Base-by-base conservation (phyloP, 257 asterid genomes). In the Vinca minor region DNA sequence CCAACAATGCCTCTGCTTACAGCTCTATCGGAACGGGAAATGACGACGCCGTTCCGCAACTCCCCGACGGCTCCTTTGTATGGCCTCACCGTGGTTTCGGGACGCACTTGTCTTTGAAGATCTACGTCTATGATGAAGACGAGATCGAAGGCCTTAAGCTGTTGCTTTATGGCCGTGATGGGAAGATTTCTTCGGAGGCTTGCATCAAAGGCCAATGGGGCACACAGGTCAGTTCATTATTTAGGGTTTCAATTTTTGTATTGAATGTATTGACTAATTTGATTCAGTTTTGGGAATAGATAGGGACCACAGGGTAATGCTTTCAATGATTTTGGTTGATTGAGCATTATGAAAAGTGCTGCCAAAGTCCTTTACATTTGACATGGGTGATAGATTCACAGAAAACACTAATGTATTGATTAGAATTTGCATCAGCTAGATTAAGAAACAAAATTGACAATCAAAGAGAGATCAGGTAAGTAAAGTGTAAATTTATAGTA, bases 131-230 rank as follows among this genome's bases (percentile, higher is more conserved):
- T 25, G 96, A 89, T 17, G 91, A 84, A 71, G 73, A 76, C 52
- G 98, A 92, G 68, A 85, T 92, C 59, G 87, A 89, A 12, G 95
- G 89, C 8, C 75, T 92, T 66, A 82, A 85, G 66, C 80, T 75
- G 68, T 80, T 92, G 70, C 32, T 89, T 69, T 77, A 75, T 64
- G 98, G 98, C 63, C 89, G 95, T 17, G 91, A 87, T 7, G 94
- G 86, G 53, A 87, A 82, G 69, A 85, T 87, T 69, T 72, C 86
- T 11, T 69, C 89, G 46, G 90, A 82, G 42, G 81, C 87, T 63
- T 92, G 98, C 63, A 57, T 85, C 20, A 92, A 92, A 74, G 98
- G 96, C 32, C 98, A 92, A 73, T 92, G 97, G 98, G 97, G 95
- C 54, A 84, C 91, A 38, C 96, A 92, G 95, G 98, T 41, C 42